Evolutionary conservation across 106 monocot genomes (phyloP), one percentile per base, ranked within the genome.

Genomic region (Acorus gramineus): DNA sequence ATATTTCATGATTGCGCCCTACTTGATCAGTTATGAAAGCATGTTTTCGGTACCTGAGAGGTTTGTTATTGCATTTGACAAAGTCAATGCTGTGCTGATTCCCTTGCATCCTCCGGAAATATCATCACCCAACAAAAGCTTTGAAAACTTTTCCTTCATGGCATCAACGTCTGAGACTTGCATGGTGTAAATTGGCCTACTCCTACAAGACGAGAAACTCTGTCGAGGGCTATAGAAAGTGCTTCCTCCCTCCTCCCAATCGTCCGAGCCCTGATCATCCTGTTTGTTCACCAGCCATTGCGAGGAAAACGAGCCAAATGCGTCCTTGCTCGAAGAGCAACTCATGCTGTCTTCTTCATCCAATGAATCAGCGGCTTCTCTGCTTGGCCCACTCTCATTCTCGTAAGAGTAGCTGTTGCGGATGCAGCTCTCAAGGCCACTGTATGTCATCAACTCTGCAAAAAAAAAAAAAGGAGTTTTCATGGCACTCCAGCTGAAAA

Each of bases 111-210:
- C 91, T 43, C 96, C 96, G 6, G 91, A 85, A 5, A 63, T 60
- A 81, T 98, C 96, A 44, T 92, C 91, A 11, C 96, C 96, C 28
- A 98, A 81, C 66, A 98, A 66, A 59, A 98, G 60, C 66, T 71
- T 88, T 11, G 87, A 83, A 71, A 98, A 98, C 52, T 69, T 80
- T 70, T 88, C 91, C 78, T 88, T 98, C 96, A 98, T 92, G 9
- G 57, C 52, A 49, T 91, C 88, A 47, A 92, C 73, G 67, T 98
- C 96, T n/a, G 79, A 66, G 44, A 59, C 52, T 47, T 48, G 52
- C 85, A 92, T 85, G 7, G 74, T 74, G 69, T 79, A 87, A 46
- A 76, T 57, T 44, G 81, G 84, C 14, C 61, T 45, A 69, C 89
- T 86, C 50, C 77, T 86, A 73, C 86, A 83, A 57, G 45, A 8